Base-by-base conservation (phyloP, 2,329 filamentous ascomycete genomes). In the Cladophialophora psammophila region DNA sequence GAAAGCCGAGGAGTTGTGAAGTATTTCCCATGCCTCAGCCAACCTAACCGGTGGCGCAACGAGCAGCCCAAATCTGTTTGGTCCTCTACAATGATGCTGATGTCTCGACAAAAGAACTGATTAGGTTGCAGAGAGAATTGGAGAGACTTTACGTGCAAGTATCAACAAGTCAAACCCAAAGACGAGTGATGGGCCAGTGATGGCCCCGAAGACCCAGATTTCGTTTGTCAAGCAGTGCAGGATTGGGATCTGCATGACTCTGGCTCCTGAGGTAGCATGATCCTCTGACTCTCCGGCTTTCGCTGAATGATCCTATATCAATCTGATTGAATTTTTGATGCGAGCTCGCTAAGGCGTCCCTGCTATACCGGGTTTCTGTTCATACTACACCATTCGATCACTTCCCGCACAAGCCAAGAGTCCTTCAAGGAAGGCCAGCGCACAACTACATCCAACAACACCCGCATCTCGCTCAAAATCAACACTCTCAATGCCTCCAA, bases 1-100 rank as follows among this genome's bases (percentile, higher is more conserved):
- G n/a, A 75, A 71, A 50, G 78, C 68, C 13, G 59, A 64, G 20
- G 67, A 56, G 35, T 36, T 69, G 36, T 69, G 58, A 68, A 31
- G n/a, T 18, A 13, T 50, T 6, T 10, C 9, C 12, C 18, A 26
- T 31, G 5, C 4, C 18, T 26, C 26, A 10, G 9, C 45, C 10
- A 31, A 18, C 26, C 13, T 18, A 35, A 35, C 26, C 12, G 53
- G 15, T n/a, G 9, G 13, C 34, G 31, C 53, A 36, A 13, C 26
- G 53, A 7, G 18, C 9, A 13, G 7, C 9, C 15, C 26, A 3
- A 7, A 5, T 50, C 45, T 31, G 45, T 1, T 50, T 12, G 18
- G n/a, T 48, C n/a, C 18, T 48, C 2, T 9, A 48, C 13, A 18
- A 9, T 15, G 10, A 9, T 48, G 42, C 18, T 48, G 42, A 15